A percentile compares a stretch with the other conserved stretches of the same genome.
phyloP scores from a whole-genome alignment of 2,329 filamentous ascomycete species.

The Cytospora leucostoma region DNA sequence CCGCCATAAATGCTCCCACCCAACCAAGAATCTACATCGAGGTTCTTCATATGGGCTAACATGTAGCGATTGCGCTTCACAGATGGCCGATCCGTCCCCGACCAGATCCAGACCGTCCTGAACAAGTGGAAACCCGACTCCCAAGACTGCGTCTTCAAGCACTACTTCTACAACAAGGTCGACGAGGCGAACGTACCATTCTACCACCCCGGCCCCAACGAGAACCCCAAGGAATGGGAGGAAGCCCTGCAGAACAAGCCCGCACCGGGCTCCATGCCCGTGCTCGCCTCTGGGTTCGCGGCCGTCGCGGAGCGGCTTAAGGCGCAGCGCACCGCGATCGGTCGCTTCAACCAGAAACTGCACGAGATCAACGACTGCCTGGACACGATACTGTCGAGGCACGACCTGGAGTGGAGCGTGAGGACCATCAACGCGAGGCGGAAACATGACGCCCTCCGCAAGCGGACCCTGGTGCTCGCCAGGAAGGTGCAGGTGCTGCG shows the following conservation, averaged over 20 bases:
- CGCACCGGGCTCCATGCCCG: constrained; percentile 73
- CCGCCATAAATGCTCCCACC: neutral
- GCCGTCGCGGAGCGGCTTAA: constrained; percentile 71
- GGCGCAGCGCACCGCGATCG: constrained; percentile 69
- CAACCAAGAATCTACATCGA: too few relatives aligned
- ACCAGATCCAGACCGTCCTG: constrained; percentile 70
- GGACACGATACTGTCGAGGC: constrained; percentile 70
- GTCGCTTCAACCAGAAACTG: constrained; percentile 68
- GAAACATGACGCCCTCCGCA: constrained; percentile 71
- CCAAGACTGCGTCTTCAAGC: constrained; percentile 72
- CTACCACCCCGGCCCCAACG: constrained; percentile 68
- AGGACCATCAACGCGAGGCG: constrained; percentile 71
- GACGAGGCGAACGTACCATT: constrained; percentile 74
- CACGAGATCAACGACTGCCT: constrained; percentile 80
- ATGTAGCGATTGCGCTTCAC: constrained; percentile 21
- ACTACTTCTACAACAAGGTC: constrained; percentile 87
- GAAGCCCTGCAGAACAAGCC: constrained; percentile 81
- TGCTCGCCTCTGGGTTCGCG: constrained; percentile 72
- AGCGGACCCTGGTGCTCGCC: constrained; percentile 72
- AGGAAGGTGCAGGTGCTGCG: constrained; percentile 79
- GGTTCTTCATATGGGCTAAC: constrained; percentile 15
- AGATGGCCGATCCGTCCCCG: constrained; percentile 72
- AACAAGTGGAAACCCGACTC: constrained; percentile 73
- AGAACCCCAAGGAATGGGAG: constrained; percentile 80
- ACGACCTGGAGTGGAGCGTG: constrained; percentile 76